These are phyloP conservation scores for Amoebophrya sp. DNA, from an alignment of 169 alveolate species.

Conservation along the genomic window DNA sequence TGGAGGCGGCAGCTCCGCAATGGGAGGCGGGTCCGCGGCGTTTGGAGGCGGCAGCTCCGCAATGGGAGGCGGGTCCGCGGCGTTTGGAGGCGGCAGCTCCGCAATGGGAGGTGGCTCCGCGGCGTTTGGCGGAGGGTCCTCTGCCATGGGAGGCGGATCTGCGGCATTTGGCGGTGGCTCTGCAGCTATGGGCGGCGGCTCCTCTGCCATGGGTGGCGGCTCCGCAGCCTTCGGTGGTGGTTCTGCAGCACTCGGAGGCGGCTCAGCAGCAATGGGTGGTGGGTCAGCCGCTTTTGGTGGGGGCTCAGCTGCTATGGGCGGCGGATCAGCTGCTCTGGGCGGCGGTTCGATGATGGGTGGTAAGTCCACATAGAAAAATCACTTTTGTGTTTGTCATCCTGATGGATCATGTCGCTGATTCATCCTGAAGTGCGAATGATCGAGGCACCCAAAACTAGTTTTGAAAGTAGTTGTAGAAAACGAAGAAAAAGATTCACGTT, in stretches of 20 bases:
- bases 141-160: background rate
- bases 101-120: background rate
- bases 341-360: background rate
- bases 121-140: no score
- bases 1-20: background rate
- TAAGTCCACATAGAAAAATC: no score
- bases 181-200: background rate
- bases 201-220: background rate
- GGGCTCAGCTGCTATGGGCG: background rate
- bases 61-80: background rate
- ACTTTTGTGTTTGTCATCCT: no score
- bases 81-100: background rate
- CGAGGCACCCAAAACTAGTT: no score
- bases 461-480: no score
- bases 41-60: background rate
- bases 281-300: background rate
- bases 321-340: background rate
- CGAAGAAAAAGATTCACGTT: no score
- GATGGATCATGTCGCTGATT: no score
- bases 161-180: background rate
- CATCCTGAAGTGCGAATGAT: no score
- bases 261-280: background rate
- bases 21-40: background rate
- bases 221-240: background rate
- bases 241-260: background rate